Percentiles rank a stretch among this genome's conserved stretches.
phyloP scores from a whole-genome alignment of 495 filamentous ascomycete species.

The Pyrenula aspistea region DNA sequence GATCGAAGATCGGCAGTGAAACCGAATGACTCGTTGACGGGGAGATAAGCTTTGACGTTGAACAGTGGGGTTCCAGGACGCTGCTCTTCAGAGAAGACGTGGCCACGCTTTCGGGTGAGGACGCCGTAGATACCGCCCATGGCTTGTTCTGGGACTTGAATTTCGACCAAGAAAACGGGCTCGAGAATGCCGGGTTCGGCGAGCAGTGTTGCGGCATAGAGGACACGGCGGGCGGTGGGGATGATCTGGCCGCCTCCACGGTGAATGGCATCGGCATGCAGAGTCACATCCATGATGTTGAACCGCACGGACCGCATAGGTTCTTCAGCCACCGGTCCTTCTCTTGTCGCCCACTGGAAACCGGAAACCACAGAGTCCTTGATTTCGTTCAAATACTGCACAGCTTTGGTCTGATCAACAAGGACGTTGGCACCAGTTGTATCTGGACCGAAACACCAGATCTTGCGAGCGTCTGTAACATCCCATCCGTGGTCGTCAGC shows the following conservation, averaged over 20 bases:
- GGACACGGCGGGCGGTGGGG: slow-evolving; percentile 92
- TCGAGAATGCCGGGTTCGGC: slow-evolving; percentile 85
- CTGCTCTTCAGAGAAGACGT: slow-evolving; percentile 98
- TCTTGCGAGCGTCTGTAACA: slow-evolving; percentile 99
- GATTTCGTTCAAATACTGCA: slow-evolving; percentile 99
- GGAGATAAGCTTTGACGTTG: slow-evolving; percentile 98
- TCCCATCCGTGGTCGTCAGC: slow-evolving; percentile 98
- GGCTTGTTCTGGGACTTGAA: slow-evolving; percentile 94
- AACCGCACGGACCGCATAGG: slow-evolving; percentile 94
- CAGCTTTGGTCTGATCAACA: slow-evolving; percentile 99
- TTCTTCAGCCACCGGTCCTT: slow-evolving; percentile 96
- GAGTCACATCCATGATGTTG: slow-evolving; percentile 98
- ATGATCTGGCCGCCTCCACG: slow-evolving; percentile 99
- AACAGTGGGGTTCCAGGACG: slow-evolving; percentile 97
- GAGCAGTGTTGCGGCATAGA: slow-evolving; percentile 85
- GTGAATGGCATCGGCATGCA: slow-evolving; percentile 99
- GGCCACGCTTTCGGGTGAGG: slow-evolving; percentile 92
- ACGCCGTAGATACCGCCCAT: slow-evolving; percentile 99
- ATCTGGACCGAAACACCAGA: slow-evolving; percentile 99
- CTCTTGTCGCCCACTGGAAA: slow-evolving; percentile 98
- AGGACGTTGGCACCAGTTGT: slow-evolving; percentile 96
- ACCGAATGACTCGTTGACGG: slow-evolving; percentile 99
- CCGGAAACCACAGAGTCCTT: slow-evolving; percentile 99
- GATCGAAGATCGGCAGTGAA: slow-evolving; percentile 96
- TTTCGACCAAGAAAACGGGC: slow-evolving; percentile 98